Percentiles rank a stretch among this genome's conserved stretches.
phyloP scores from a whole-genome alignment of 768 basidiomycete genomes.

The Gelatoporia subvermispora region DNA sequence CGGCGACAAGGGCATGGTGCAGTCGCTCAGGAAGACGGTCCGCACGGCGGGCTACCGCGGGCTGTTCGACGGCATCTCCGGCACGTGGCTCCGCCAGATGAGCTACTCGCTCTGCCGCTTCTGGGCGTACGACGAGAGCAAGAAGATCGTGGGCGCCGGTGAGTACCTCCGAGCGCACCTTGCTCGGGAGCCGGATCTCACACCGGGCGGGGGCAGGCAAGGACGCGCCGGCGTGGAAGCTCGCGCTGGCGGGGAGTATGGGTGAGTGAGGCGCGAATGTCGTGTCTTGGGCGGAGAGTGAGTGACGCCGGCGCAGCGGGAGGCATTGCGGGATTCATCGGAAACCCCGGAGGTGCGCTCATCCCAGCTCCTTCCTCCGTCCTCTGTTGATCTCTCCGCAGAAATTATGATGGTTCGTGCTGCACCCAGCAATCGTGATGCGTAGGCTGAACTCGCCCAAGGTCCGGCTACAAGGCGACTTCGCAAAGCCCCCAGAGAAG shows the following conservation, averaged over 20 bases:
- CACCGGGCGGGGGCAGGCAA: conserved; percentile 30
- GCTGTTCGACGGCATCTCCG: conserved; percentile 81
- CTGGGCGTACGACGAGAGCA: conserved; percentile 90
- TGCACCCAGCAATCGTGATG: neutral
- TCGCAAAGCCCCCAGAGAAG: conserved; percentile 83
- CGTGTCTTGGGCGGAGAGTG: neutral
- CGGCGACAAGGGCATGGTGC: conserved; percentile 87
- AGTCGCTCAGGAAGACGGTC: conserved; percentile 78
- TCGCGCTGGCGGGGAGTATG: conserved; percentile 81
- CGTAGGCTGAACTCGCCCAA: conserved; percentile 16
- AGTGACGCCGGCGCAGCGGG: conserved; percentile 48
- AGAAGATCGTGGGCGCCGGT: conserved; percentile 71
- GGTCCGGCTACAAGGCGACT: conserved; percentile 86
- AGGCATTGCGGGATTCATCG: conserved; percentile 80
- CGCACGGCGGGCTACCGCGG: conserved; percentile 74
- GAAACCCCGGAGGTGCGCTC: conserved; percentile 74
- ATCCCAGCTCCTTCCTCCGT: neutral
- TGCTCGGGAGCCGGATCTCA: neutral
- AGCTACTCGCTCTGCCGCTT: conserved; percentile 90
- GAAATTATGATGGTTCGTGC: conserved; percentile 25
- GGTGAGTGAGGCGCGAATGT: conserved; percentile 43
- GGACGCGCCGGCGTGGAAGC: conserved; percentile 74
- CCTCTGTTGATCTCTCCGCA: conserved; percentile 5
- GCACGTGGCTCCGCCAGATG: conserved; percentile 91
- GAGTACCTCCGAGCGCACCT: conserved; percentile 13